Conservation (phyloP, 495 filamentous ascomycete genomes). For the Aspergillus hancockii region DNA sequence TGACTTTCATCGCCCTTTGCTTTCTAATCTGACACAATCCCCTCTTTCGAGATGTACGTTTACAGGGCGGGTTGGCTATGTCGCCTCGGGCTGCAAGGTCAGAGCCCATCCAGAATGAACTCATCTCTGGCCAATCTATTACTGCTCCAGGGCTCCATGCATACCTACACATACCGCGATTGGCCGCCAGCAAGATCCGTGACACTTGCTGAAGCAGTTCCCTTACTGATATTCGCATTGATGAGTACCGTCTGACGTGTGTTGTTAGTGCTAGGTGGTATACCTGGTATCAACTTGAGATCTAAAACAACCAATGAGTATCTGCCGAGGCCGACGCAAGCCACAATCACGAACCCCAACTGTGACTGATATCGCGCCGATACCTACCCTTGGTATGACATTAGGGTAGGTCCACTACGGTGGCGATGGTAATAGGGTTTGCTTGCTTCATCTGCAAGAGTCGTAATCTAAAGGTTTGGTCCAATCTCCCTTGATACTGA, state of each 20-base stretch:
- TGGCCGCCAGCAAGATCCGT: background rate
- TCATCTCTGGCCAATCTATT: background rate
- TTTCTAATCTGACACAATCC: background rate
- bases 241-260: background rate
- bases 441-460: background rate
- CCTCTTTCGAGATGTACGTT: background rate
- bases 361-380: background rate
- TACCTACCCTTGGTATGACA: background rate
- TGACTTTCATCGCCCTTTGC: slow-evolving; percentile 1
- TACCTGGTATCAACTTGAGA: slow-evolving; percentile 1
- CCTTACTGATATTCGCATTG: background rate
- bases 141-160: background rate
- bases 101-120: background rate
- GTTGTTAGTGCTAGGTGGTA: background rate
- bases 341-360: background rate
- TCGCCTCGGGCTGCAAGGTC: background rate
- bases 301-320: background rate
- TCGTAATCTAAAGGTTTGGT: background rate
- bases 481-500: background rate
- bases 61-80: background rate
- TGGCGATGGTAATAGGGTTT: background rate
- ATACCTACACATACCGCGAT: background rate
- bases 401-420: background rate
- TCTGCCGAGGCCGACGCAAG: background rate
- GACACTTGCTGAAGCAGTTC: background rate